Base-by-base conservation (phyloP, 2,329 filamentous ascomycete genomes). In the Zasmidium angulare region DNA sequence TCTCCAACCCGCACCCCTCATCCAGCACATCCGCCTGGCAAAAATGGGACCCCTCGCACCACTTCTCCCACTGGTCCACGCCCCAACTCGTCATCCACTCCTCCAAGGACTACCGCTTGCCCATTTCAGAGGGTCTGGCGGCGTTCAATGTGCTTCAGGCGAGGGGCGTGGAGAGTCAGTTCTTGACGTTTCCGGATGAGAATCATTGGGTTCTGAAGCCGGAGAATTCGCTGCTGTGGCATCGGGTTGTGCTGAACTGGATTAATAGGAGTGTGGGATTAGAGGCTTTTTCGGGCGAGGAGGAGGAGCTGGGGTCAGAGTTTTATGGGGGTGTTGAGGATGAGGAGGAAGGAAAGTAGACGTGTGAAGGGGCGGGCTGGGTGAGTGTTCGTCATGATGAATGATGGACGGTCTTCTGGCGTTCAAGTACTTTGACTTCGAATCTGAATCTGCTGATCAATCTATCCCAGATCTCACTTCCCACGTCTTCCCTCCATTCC, bases 141-240 rank as follows among this genome's bases (percentile, higher is more conserved):
- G 89, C 91, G 54, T 96, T 96, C 78, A 96, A 96, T 64, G 87
- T 92, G 7, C 78, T 96, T 26, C 92, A 96, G 76, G 84, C 86
- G 22, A 83, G 84, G 54, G 86, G 86, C 0, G 82, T 96, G 1
- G 87, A 90, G 20, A 95, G 90, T 73, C 86, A 88, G 65, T 85
- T 96, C 64, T 71, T 96, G 65, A 88, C 86, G 20, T 96, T 96
- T 72, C 90, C 91, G 0, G 91, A 90, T 70, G 89, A 91, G 75
- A 86, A 87, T 53, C 87, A 90, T 68, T 89, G 91, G 91, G 92
- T 97, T 2, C 72, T 96, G 55, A 96, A 96, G 73, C 90, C 89
- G 0, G 93, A 97, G 76, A 98, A 98, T 74, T 89, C 87, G 2
- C 78, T 97, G 19, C 82, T 96, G 20, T 98, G 95, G 95, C 92